Evolutionary conservation across 2,329 filamentous ascomycete genomes (phyloP).

Genomic region (Aspergillus sp.): DNA sequence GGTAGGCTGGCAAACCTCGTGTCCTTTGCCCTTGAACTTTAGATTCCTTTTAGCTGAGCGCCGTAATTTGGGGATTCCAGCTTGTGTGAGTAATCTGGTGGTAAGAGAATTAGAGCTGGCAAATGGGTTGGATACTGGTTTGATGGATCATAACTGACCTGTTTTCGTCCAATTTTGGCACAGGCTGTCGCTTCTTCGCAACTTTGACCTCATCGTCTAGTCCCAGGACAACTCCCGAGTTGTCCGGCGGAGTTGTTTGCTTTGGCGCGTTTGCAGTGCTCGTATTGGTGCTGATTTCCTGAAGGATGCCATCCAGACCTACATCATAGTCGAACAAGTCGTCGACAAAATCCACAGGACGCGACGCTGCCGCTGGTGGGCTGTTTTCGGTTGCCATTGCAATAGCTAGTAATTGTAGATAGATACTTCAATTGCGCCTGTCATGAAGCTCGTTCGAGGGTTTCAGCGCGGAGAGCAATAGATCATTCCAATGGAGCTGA

Average conservation of each 20-base stretch:
- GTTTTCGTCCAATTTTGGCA: constrained; percentile 84
- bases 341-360: constrained; percentile 58
- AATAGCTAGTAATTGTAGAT: not conserved
- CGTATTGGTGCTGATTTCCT: constrained; percentile 39
- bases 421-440: not conserved
- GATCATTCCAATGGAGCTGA: not conserved
- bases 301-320: constrained; percentile 56
- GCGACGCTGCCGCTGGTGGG: constrained; percentile 21
- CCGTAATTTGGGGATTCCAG: constrained; percentile 82
- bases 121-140: not conserved
- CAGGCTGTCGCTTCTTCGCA: constrained; percentile 73
- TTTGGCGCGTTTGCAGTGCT: constrained; percentile 26
- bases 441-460: not conserved
- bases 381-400: constrained; percentile 19
- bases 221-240: constrained; percentile 66
- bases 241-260: constrained; percentile 34
- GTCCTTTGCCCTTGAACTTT: constrained; percentile 88
- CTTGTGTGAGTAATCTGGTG: constrained; percentile 74
- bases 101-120: not conserved
- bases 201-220: constrained; percentile 87
- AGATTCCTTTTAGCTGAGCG: constrained; percentile 70
- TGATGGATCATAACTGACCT: constrained; percentile 53
- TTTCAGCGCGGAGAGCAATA: no score
- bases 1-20: constrained; percentile 66
- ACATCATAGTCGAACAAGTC: constrained; percentile 79